Base-by-base conservation (phyloP, 83 land plant genomes). In the Thuja plicata region DNA sequence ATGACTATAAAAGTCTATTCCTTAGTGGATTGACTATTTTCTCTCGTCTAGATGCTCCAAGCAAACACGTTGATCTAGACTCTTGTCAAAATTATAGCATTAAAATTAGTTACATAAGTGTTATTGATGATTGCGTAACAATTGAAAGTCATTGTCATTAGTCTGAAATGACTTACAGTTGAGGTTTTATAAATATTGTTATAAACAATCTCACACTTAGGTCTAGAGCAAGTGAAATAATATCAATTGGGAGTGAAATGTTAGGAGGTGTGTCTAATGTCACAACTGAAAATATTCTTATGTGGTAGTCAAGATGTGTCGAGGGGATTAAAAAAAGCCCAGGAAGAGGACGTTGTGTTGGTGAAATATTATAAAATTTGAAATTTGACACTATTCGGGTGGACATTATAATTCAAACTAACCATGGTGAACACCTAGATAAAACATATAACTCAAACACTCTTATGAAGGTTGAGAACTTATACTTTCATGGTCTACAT, bases 171-270 rank as follows among this genome's bases (percentile, higher is more conserved):
- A 87, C 92, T 38, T 98, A 97, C 90, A 93, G 93, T 55, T 93
- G 90, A 27, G 97, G 97, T 40, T 97, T 96, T 24, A 46, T 46
- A 45, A 95, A 98, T 88, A 97, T 98, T 87, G 85, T 92, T 41
- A 96, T 98, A 79, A 90, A 95, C 21, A 97, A 97, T 89, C 88
- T 97, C 50, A 88, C 90, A 80, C 93, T 94, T 15, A 96, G 91
- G 76, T 96, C 99, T 45, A 94, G 92, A 89, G 95, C 96, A 89
- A 98, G 99, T 91, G 99, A 97, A 21, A 99, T 98, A 80, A 91
- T 98, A 88, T 98, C 99, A 35, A 97, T 98, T 87, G 99, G 99
- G 79, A 98, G 99, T 80, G 99, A 98, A 88, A 97, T 98, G 99
- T 97, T 99, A 21, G 99, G 99, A 83, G 99, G 99, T 13, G 92